Base-by-base conservation (phyloP, 345 rosid species). In the Cardamine occulta region DNA sequence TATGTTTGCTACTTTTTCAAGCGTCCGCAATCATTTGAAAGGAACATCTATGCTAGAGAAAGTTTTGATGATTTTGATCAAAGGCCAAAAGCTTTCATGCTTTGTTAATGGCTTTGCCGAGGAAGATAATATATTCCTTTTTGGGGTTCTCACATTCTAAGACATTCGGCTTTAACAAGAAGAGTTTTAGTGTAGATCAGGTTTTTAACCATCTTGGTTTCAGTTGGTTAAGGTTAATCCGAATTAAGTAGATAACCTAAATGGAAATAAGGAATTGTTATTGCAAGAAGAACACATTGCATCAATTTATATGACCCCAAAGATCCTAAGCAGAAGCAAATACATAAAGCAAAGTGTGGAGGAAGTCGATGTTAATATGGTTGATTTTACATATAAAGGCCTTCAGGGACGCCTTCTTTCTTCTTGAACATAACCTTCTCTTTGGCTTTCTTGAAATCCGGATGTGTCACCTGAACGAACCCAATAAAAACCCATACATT, bases 361-460 rank as follows among this genome's bases (percentile, higher is more conserved):
- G 6, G 67, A 26, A 63, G 37, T 3, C 5, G 24, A 61, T 1
- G 49, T 14, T 29, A 39, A 6, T 8, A 54, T 65, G 40, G 40
- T 51, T 35, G 17, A 24, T 57, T 59, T 87, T 84, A 93, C 96
- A 96, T 88, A 73, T 93, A 96, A 39, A 96, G 93, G 45, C 98
- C 99, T 85, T 96, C 99, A 4, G 98, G 99, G 21, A 96, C 97
- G 48, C 99, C 99, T 84, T 96, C 99, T 63, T 93, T 93, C 95
- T 93, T 96, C 88, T 96, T 96, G 88, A 84, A 91, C 99, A 93
- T 93, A 75, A 96, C 98, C 89, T 91, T 96, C 58, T 96, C 99
- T 72, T 96, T 96, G 0, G 97, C 98, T 77, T 96, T 93, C 89
- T 91, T 93, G 74, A 96, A 88, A 84, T 93, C 98, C 0, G 80